Conservation (phyloP, 768 basidiomycete species). For the Hemileccinum rubropunctum region DNA sequence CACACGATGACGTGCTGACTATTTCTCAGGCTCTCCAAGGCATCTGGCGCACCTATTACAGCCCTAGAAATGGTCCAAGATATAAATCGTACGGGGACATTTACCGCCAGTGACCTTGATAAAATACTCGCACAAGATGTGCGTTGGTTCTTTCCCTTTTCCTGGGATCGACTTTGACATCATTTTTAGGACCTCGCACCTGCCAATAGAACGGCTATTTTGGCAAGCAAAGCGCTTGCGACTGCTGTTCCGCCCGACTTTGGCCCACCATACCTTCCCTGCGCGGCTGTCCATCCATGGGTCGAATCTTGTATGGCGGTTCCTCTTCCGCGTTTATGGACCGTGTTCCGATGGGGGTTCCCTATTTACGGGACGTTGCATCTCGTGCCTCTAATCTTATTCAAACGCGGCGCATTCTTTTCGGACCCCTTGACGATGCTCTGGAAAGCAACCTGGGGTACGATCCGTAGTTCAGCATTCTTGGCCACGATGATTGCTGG, state of each 20-base stretch:
- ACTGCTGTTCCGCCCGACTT: constrained; percentile 36
- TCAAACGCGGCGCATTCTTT: constrained; percentile 67
- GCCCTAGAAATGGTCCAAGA: constrained; percentile 59
- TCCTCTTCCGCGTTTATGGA: constrained; percentile 58
- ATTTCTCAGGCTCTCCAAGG: constrained; percentile 62
- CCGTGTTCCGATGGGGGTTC: constrained; percentile 81
- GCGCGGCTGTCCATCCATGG: constrained; percentile 78
- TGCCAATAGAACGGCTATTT: constrained; percentile 48
- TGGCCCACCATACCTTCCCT: constrained; percentile 55
- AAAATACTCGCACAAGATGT: constrained; percentile 49
- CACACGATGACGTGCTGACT: background rate
- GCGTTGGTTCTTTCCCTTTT: constrained; percentile 10
- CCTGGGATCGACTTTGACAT: background rate
- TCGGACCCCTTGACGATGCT: constrained; percentile 67
- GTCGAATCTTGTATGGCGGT: constrained; percentile 48
- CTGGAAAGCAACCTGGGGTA: constrained; percentile 63
- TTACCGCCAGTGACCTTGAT: constrained; percentile 59
- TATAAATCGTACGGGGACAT: constrained; percentile 55
- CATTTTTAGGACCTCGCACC: constrained; percentile 51
- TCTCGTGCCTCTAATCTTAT: constrained; percentile 80
- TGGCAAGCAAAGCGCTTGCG: constrained; percentile 39
- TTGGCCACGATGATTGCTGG: constrained; percentile 78
- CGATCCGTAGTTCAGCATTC: constrained; percentile 82
- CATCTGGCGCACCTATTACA: constrained; percentile 59
- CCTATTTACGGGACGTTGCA: constrained; percentile 88